Evolutionary conservation across 1,139 yeast genomes (phyloP), one percentile per base, ranked within the genome.

Genomic region (Pneumocystis carinii): DNA sequence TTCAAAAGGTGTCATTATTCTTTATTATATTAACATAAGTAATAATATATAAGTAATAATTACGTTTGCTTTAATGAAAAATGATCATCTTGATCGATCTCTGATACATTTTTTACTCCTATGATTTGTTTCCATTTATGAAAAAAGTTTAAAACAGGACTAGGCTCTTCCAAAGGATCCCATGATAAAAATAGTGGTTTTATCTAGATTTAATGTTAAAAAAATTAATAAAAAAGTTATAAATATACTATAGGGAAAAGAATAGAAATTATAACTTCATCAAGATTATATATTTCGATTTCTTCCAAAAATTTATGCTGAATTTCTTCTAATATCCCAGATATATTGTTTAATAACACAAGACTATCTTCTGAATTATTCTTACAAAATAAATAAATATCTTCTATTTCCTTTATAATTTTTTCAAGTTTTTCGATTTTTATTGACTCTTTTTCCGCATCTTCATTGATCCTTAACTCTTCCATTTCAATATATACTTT

Each of bases 141-240:
- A 19, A 78, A 66, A 15, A 66, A 65, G 14, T 72, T 74, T 1
- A 72, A 64, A 57, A 71, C 68, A 19, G 61, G 62, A 0, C 66
- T 66, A 2, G 77, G 69, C n/a, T 77, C 69, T 14, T 71, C 69
- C 2, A 72, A 65, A 0, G 79, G 78, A 59, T 75, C 70, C 81
- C 83, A 79, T 1, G 62, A 14, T 0, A 67, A 66, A 36, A 78
- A 64, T 2, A 70, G 63, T 1, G 62, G 55, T 5, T 65, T 63
- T 10, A 75, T 66, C 59, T 57, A 57, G 12, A 24, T 24, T 48
- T 24, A 48, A 24, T 10, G n/a, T 37, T 19, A 39, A 57, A 27
- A 36, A 57, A n/a, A 36, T 29, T 10, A 24, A 37, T 6, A 57
- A 3, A 37, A 24, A 57, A 39, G 4, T 24, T 12, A 10, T 19